Evolutionary conservation across 2,329 filamentous ascomycete species (phyloP).

Genomic region (Seiridium cupressi): DNA sequence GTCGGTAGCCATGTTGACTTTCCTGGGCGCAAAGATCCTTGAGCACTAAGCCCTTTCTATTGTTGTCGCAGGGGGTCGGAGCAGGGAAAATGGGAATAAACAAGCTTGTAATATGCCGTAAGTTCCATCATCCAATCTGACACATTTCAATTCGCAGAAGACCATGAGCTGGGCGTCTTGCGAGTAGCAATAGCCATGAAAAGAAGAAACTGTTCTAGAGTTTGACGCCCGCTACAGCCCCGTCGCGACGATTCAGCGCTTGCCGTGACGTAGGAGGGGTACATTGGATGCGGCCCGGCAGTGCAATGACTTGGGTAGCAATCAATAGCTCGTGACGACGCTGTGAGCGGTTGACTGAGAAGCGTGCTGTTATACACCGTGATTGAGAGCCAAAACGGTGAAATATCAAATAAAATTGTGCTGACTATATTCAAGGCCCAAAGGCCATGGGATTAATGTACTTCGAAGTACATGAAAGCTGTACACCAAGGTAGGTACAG

Average conservation of each 20-base stretch:
- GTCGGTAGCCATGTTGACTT: not conserved
- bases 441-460: not conserved
- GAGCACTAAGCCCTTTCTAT: too few relatives aligned
- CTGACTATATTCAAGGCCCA: too few relatives aligned
- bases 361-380: too few relatives aligned
- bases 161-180: too few relatives aligned
- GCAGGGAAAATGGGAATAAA: not conserved
- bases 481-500: not conserved
- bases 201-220: not conserved
- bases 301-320: too few relatives aligned
- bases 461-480: too few relatives aligned
- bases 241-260: not conserved
- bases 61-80: not conserved
- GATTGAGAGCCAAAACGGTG: too few relatives aligned
- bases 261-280: constrained; percentile 5
- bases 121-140: not conserved
- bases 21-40: not conserved
- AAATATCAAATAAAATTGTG: too few relatives aligned
- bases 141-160: too few relatives aligned
- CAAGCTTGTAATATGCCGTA: not conserved
- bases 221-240: not conserved
- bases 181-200: not conserved
- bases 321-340: too few relatives aligned
- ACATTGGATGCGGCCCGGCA: not conserved
- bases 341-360: too few relatives aligned